Evolutionary conservation across 202 grass and related monocot genomes (phyloP).

Genomic region (Panicum virgatum): DNA sequence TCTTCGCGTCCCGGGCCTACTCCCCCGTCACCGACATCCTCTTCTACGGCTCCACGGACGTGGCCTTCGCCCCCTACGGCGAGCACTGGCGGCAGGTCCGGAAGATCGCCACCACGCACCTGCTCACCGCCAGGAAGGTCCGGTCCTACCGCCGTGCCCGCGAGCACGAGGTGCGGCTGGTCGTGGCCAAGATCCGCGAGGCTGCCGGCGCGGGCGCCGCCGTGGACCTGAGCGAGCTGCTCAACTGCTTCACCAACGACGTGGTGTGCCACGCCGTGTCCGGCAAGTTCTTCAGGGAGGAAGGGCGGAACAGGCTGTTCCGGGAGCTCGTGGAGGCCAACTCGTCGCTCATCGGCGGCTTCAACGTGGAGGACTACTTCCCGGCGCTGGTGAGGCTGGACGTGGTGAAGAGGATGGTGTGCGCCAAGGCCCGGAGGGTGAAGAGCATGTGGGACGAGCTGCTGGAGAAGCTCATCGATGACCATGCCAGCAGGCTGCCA

Average conservation of each 20-base stretch:
- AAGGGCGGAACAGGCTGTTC: constrained; percentile 31
- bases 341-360: not conserved
- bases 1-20: not conserved
- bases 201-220: not conserved
- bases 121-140: not conserved
- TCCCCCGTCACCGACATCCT: not conserved
- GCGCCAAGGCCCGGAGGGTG: not conserved
- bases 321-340: constrained; percentile 4
- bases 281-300: constrained; percentile 24
- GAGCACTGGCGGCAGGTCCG: constrained; percentile 12
- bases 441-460: not conserved
- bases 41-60: constrained; percentile 1
- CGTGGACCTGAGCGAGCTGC: constrained; percentile 13
- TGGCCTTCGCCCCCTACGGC: not conserved
- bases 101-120: not conserved
- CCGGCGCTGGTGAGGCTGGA: constrained; percentile 21
- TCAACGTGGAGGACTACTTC: constrained; percentile 42
- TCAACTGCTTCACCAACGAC: constrained; percentile 19
- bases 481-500: not conserved
- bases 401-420: not conserved
- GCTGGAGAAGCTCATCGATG: constrained; percentile 20
- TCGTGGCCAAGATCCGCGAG: not conserved
- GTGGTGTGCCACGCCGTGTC: constrained; percentile 28
- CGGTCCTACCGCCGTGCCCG: not conserved
- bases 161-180: not conserved